Evolutionary conservation across 1,139 yeast species (phyloP).

Genomic region (Hanseniaspora uvarum): DNA sequence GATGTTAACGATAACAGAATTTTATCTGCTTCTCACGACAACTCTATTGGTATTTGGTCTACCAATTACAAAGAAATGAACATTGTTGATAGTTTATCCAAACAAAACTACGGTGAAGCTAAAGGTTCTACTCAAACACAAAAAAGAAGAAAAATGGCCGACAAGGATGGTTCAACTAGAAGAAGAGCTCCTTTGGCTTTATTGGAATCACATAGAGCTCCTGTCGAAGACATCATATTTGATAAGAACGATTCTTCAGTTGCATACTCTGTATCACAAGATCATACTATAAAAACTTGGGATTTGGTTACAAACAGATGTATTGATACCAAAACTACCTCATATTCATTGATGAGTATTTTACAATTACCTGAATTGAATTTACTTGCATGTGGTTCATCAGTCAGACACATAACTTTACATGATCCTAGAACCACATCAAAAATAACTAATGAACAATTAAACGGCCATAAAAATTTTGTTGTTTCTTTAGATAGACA

Average conservation of each 20-base stretch:
- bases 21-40: constrained; percentile 76
- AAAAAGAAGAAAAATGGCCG: constrained; percentile 74
- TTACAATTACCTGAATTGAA: constrained; percentile 55
- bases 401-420: constrained; percentile 87
- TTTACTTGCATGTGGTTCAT: constrained; percentile 81
- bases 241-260: constrained; percentile 65
- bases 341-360: constrained; percentile 73
- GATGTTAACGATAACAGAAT: constrained; percentile 55
- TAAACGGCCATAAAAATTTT: constrained; percentile 84
- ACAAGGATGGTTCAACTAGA: constrained; percentile 64
- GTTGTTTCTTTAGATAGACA: constrained; percentile 69
- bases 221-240: constrained; percentile 76
- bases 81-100: constrained; percentile 51
- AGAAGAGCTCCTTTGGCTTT: constrained; percentile 72
- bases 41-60: constrained; percentile 79
- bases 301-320: constrained; percentile 75
- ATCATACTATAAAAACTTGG: constrained; percentile 93
- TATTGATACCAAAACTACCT: constrained; percentile 79
- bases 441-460: constrained; percentile 51
- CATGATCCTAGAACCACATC: constrained; percentile 76
- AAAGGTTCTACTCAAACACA: constrained; percentile 63
- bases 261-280: constrained; percentile 89
- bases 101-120: constrained; percentile 27
- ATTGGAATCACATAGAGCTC: constrained; percentile 70
- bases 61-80: constrained; percentile 76